Evolutionary conservation across 2,329 filamentous ascomycete species (phyloP), one percentile per base, ranked within the genome.

Genomic region (Fusarium praegraminearum): DNA sequence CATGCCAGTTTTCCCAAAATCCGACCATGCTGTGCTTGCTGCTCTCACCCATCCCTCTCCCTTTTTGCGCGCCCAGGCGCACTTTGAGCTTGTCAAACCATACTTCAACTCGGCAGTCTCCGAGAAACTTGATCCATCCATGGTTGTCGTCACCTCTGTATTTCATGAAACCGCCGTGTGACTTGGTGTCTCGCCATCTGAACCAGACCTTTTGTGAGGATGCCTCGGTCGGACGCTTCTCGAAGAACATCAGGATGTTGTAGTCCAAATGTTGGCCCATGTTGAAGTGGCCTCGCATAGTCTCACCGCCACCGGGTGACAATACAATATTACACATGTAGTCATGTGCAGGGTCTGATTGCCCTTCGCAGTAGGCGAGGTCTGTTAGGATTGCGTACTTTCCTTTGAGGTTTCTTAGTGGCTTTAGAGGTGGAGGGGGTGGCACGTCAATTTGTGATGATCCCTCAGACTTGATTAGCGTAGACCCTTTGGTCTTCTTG

Each of bases 1-100:
- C 44, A 26, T 57, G 59, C 44, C 51, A 64, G 2, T 51, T 24
- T 7, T 26, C 26, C 59, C 50, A 64, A 33, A 64, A 57, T 1
- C 0, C 5, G 5, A n/a, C 2, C 2, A n/a, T 13, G 5, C 1
- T 11, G 12, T 64, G 51, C 10, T 46, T 50, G 0, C 6, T 2
- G 2, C 6, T n/a, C 4, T 22, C 50, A 2, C 36, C 49, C 0
- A 51, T 10, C 1, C n/a, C 15, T 5, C 33, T 40, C 3, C 9
- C 30, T 4, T 58, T 65, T 5, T 41, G 28, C 1, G 62, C 33
- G 1, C 16, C 10, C 0, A 64, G 33, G 0, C 13, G 18, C 1
- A 51, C 26, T 3, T 24, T 35, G 2, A 46, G 2, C 15, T 41
- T 33, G 18, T 51, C 33, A 35, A 64, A 51, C 15, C 13, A 36